Evolutionary conservation across 345 rosid genomes (phyloP).

Genomic region (Sonneratia alba): DNA sequence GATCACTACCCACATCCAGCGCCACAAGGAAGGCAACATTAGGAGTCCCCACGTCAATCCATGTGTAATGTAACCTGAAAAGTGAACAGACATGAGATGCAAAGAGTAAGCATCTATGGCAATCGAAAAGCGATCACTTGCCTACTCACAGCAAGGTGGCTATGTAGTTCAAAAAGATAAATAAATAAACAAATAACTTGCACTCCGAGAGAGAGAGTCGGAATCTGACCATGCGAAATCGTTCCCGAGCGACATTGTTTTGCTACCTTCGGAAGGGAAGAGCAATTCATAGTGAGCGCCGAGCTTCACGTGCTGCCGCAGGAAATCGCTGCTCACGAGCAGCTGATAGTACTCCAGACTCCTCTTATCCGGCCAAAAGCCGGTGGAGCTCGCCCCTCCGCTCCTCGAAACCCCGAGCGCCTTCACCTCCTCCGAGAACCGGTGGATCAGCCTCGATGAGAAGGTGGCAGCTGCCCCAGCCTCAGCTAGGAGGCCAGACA

Average conservation of each 20-base stretch:
- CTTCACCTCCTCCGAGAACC: constrained; percentile 69
- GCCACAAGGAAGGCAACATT: constrained; percentile 77
- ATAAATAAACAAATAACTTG: background rate
- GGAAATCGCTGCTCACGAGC: constrained; percentile 41
- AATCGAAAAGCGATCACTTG: background rate
- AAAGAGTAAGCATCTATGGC: background rate
- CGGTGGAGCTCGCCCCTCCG: constrained; percentile 9
- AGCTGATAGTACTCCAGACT: constrained; percentile 47
- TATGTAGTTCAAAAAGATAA: background rate
- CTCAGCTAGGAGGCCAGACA: constrained; percentile 4
- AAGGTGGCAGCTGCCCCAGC: constrained; percentile 18
- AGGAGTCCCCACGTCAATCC: constrained; percentile 82
- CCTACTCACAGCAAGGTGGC: background rate
- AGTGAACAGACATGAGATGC: background rate
- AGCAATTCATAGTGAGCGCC: constrained; percentile 41
- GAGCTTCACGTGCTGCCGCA: constrained; percentile 72
- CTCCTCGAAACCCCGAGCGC: constrained; percentile 20
- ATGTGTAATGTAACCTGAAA: constrained; percentile 65
- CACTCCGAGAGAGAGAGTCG: background rate
- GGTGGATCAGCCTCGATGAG: constrained; percentile 59
- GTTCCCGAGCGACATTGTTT: constrained; percentile 53
- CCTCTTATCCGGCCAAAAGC: constrained; percentile 44
- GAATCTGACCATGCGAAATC: constrained; percentile 58
- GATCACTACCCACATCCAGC: constrained; percentile 73
- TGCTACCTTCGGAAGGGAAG: constrained; percentile 78